Base-by-base conservation (phyloP, 305 asterid species). In the Fraxinus sp. region DNA sequence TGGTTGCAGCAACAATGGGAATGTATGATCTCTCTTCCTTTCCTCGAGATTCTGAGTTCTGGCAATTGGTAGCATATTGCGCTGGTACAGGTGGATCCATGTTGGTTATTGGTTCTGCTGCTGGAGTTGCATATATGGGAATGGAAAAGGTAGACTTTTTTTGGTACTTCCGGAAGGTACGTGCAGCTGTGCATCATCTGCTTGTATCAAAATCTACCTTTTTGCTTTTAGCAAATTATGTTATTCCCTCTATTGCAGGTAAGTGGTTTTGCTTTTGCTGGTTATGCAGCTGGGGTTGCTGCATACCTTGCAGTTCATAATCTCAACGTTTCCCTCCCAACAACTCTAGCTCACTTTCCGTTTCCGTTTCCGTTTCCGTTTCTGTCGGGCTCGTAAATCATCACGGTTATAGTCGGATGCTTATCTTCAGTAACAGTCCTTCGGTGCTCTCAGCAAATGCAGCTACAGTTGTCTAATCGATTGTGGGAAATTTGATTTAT, bases 61-160 rank as follows among this genome's bases (percentile, higher is more conserved):
- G 99, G 99, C 98, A 96, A 87, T 90, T 96, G 64, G 90, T 96
- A 20, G 97, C 99, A 26, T 96, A 83, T 83, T 96, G 98, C 83
- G 99, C 98, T 14, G 99, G 99, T 36, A 96, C 99, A 4, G 98
- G 99, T 68, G 99, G 99, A 62, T 96, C 98, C 90, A 96, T 96
- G 97, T 84, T 96, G 49, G 89, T 96, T 46, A 95, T 96, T 8
- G 98, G 99, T 72, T 96, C 99, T 4, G 98, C 99, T 83, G 98
- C 99, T 79, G 99, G 98, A 59, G 98, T 95, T 64, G 99, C 99
- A 3, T 93, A 82, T 76, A 96, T 96, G 99, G 99, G 99, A 76
- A 95, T 96, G 99, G 99, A 96, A 88, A 96, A 92, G 49, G 90
- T 95, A 11, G 94, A 95, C 93, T 95, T 96, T 94, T 93, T 96